Percentiles rank a stretch among this genome's conserved stretches.
Evolutionary conservation across 2,329 filamentous ascomycete genomes (phyloP).

Genomic region (Fusarium oxysporum): DNA sequence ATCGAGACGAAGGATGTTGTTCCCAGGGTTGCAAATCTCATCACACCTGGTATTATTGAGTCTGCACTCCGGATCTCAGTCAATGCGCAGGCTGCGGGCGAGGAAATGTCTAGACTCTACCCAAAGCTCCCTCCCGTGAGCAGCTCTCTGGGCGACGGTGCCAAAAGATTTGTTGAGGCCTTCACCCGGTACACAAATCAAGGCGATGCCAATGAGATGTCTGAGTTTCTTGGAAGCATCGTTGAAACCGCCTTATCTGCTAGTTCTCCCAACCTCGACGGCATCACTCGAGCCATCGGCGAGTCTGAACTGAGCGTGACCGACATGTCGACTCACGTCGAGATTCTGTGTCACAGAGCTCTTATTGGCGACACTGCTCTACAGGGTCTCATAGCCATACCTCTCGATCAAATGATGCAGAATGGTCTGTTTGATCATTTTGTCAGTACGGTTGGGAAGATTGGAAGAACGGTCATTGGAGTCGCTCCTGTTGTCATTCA

Average conservation of each 20-base stretch:
- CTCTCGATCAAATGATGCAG: background rate
- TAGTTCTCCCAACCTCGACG: rapidly evolving
- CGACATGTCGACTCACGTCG: background rate
- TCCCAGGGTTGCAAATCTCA: background rate
- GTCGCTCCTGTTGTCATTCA: background rate
- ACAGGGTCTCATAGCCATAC: background rate
- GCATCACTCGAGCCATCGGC: background rate
- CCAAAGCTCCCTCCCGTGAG: rapidly evolving
- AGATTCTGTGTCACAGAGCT: background rate
- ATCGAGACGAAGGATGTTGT: rapidly evolving
- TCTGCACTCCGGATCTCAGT: background rate
- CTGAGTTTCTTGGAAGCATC: background rate
- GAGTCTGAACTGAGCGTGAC: background rate
- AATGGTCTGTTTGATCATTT: background rate
- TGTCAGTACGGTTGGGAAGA: rapidly evolving
- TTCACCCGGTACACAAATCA: background rate
- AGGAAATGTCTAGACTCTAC: rapidly evolving
- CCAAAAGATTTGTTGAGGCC: background rate
- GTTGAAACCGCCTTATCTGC: rapidly evolving
- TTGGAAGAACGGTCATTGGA: background rate
- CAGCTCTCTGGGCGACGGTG: rapidly evolving
- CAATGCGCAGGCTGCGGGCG: background rate
- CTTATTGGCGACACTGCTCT: background rate
- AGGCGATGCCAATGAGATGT: rapidly evolving
- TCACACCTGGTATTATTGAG: rapidly evolving